These are phyloP conservation scores for Aspergillus quadricinctus DNA, from an alignment of 2,329 filamentous ascomycete species.

Conservation along the genomic window DNA sequence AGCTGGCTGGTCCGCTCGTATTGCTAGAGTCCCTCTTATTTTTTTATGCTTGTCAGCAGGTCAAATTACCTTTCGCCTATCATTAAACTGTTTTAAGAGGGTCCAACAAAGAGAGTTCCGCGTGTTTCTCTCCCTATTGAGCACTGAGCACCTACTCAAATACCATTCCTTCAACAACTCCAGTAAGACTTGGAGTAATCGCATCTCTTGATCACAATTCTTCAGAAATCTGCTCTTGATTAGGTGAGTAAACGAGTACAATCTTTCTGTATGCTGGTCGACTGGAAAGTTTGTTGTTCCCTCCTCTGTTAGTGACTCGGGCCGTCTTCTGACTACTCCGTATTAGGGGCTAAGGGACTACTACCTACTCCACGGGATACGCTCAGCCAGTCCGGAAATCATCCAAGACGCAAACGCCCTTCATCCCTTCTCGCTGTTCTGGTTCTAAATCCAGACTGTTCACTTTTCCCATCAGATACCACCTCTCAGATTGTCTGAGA, in stretches of 20 bases:
- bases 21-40: not conserved
- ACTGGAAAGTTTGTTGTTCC: not conserved
- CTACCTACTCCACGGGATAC: not conserved
- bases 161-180: not conserved
- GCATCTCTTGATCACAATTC: not conserved
- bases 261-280: not conserved
- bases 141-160: not conserved
- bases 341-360: conserved; percentile 3
- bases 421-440: not conserved
- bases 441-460: not conserved
- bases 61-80: not conserved
- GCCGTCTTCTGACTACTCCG: conserved; percentile 6
- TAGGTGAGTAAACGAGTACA: not conserved
- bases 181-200: not conserved
- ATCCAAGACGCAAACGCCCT: not conserved
- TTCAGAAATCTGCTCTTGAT: not conserved
- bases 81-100: not conserved
- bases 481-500: not conserved
- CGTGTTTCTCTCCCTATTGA: not conserved
- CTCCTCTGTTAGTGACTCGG: not conserved
- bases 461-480: not conserved
- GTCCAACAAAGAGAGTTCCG: not conserved
- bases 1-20: not conserved
- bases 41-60: not conserved
- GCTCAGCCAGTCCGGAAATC: not conserved